Evolutionary conservation across 2,329 filamentous ascomycete species (phyloP).

Genomic region (Fusarium citri): DNA sequence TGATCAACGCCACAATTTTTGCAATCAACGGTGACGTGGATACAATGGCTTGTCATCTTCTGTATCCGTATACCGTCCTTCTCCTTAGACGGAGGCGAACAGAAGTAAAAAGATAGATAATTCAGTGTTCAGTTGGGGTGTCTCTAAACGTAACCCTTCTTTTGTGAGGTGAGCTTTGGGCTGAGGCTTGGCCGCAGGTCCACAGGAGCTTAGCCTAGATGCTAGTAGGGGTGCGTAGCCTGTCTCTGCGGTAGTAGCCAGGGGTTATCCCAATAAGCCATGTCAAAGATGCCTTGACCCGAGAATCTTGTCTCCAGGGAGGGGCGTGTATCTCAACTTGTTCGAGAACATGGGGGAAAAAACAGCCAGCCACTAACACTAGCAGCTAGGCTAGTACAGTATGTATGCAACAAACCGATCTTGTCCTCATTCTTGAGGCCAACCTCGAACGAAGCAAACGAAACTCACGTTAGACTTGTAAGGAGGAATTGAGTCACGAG

Average conservation of each 20-base stretch:
- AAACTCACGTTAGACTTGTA: not conserved
- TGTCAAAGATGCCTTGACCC: slow-evolving; percentile 24
- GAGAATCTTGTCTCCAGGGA: slow-evolving; percentile 2
- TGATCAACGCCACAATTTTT: slow-evolving; percentile 47
- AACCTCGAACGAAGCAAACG: slow-evolving; percentile 8
- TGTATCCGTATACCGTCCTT: no score
- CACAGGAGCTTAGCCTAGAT: slow-evolving; percentile 12
- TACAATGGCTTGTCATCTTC: slow-evolving; percentile 16
- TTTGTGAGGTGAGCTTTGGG: slow-evolving; percentile 22
- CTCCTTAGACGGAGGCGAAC: not conserved
- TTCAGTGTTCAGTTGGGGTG: slow-evolving; percentile 9
- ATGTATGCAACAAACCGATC: slow-evolving; percentile 35
- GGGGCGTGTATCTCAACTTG: slow-evolving; percentile 14
- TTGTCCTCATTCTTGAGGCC: slow-evolving; percentile 31
- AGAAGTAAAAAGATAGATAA: not conserved
- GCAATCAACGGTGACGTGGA: slow-evolving; percentile 37
- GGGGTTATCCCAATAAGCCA: slow-evolving; percentile 40
- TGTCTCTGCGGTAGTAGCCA: slow-evolving; percentile 13
- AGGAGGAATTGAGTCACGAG: slow-evolving; percentile 32
- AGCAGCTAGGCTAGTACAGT: not conserved
- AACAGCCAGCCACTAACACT: not conserved
- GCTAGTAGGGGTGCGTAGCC: slow-evolving; percentile 21
- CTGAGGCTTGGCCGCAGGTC: slow-evolving; percentile 14
- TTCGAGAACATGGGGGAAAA: slow-evolving; percentile 26
- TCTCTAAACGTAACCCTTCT: slow-evolving; percentile 4